Evolutionary conservation across 2,329 filamentous ascomycete genomes (phyloP).

Genomic region (Nemania sp.): DNA sequence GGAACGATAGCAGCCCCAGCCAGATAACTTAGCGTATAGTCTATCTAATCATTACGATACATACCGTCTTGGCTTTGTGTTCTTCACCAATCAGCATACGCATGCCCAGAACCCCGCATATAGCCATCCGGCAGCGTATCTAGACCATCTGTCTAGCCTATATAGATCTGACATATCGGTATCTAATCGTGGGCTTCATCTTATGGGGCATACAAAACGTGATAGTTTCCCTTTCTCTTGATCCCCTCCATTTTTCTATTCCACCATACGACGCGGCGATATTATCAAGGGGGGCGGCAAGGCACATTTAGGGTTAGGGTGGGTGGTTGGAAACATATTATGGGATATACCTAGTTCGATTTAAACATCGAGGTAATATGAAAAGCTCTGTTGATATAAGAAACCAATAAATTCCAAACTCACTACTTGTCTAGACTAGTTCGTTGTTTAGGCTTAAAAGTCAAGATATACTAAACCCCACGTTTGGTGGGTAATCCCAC

Average conservation of each 20-base stretch:
- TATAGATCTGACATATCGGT: neutral
- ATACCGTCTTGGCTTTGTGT: constrained; percentile 26
- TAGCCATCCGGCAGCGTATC: neutral
- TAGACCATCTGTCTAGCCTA: neutral
- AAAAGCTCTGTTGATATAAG: neutral
- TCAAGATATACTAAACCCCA: neutral
- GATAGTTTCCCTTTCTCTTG: neutral
- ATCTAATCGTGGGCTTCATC: neutral
- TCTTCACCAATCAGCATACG: constrained; percentile 20
- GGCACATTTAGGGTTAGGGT: no score
- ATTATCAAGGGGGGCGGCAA: no score
- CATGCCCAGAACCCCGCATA: constrained; percentile 21
- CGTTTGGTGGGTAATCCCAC: neutral
- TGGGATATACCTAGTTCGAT: neutral
- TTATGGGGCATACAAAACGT: neutral
- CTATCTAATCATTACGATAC: constrained; percentile 21
- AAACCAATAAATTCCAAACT: neutral
- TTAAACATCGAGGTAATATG: neutral
- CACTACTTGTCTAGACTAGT: neutral
- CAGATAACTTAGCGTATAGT: constrained; percentile 40
- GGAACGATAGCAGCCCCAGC: constrained; percentile 45
- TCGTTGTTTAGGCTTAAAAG: neutral
- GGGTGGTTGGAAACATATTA: neutral
- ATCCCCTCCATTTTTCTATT: neutral
- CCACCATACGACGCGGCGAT: neutral